Evolutionary conservation across 1,284 basidiomycete genomes (phyloP), one percentile per base, ranked within the genome.

Genomic region (Irpex sp.): DNA sequence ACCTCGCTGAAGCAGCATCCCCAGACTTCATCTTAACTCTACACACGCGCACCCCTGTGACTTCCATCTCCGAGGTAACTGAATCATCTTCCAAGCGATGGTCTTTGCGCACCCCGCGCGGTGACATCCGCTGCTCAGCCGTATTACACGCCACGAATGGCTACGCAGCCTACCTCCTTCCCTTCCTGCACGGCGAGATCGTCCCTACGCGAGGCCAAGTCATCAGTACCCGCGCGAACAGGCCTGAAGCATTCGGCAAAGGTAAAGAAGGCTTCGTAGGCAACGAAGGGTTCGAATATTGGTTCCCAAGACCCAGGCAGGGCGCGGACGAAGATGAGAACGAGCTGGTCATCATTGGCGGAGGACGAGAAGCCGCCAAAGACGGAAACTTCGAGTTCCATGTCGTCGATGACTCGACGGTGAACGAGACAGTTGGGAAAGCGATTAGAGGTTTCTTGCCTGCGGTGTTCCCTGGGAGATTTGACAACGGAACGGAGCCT

Each of bases 61-160:
- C 77, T 1, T 66, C 75, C 11, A 77, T 91, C 60, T 59, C 70
- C 0, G 64, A 70, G 5, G 50, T 65, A 4, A 60, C 63, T 9
- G 13, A 19, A 13, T n/a, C 57, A 46, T 57, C 63, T n/a, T 35
- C 65, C 9, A 75, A 76, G 15, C 74, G 77, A 8, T 90, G 85
- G 85, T 68, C 70, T 0, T 67, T 90, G 1, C 68, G 72, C 3
- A 92, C 91, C 0, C 82, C 84, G 0, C 82, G 89, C 35, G 90
- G 92, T 2, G 56, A 70, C 0, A 70, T 92, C 36, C 43, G 72
- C 1, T 88, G 89, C 66, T 74, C 80, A 9, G 83, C 84, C 63
- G 79, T 95, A 47, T 74, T 95, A 1, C 92, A 95, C 69, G 91
- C 92, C 0, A 94, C 91, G 3, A 94, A 95, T 67, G 93, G 76